Base-by-base conservation (phyloP, 1,139 yeast species). In the Zhuliangozyma blackwelliae region DNA sequence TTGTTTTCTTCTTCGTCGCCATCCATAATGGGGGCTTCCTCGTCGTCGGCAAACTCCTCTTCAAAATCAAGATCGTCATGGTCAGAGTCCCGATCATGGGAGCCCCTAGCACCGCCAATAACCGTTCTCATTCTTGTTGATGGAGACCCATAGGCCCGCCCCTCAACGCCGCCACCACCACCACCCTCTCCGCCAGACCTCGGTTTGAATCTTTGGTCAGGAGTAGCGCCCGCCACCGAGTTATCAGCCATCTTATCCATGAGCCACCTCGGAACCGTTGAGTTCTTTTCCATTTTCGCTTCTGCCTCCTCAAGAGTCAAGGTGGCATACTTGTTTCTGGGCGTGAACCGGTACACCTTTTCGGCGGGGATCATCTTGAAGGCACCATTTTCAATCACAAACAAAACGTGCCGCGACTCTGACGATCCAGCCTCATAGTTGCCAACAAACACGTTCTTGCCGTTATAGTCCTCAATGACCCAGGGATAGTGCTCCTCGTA, bases 41-140 rank as follows among this genome's bases (percentile, higher is more conserved):
- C 98, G 59, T 92, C 98, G 60, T 92, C 98, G 19, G 95, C 97
- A 62, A 92, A 92, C 57, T 90, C 97, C 57, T 92, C 98, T 48
- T 92, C 97, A 52, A 75, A 94, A 64, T 92, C 98, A 49, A 90
- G 65, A 55, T 90, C 97, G 48, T 90, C 97, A 47, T 86, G 90
- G 45, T 88, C 96, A 8, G 88, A 82, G 49, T 81, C 88, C 45
- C 81, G 63, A 34, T 73, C 82, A 29, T 69, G 76, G 12, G 66
- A 69, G 20, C 63, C 66, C 19, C 56, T 57, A 9, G 68, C 62
- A 2, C 79, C 79, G 28, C 79, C 82, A 34, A 57, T 58, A 2
- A 81, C 89, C 0, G 89, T 82, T 48, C 75, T 71, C 52, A 83
- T 63, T 47, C 79, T 72, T n/a, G n/a, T n/a, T n/a, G 39, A 43